Conservation (phyloP, 164 flowering plant genomes). For the Vitis rupestris region DNA sequence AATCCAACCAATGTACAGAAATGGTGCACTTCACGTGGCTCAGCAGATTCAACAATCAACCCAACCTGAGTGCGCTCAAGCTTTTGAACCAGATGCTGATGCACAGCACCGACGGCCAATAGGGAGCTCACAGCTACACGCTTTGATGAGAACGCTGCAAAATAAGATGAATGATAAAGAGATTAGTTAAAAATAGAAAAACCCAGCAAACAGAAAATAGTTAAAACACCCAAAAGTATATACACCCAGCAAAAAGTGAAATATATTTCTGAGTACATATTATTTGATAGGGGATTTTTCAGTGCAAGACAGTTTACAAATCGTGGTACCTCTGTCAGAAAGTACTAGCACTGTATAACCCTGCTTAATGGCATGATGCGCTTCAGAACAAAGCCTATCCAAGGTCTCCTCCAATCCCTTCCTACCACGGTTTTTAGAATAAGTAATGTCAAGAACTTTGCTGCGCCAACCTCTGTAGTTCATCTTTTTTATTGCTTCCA, state of each 20-base stretch:
- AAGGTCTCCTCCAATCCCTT: constrained; percentile 93
- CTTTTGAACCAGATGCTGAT: constrained; percentile 84
- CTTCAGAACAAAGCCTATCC: constrained; percentile 85
- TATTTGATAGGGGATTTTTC: too few species aligned
- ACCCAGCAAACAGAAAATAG: not conserved
- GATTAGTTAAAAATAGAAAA: not conserved
- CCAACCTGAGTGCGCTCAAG: constrained; percentile 92
- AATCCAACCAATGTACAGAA: constrained; percentile 98
- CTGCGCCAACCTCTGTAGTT: constrained; percentile 91
- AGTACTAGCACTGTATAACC: constrained; percentile 86
- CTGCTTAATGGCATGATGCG: constrained; percentile 79
- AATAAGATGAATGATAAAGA: not conserved
- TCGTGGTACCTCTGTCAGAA: constrained; percentile 86
- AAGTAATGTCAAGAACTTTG: constrained; percentile 92
- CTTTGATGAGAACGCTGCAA: constrained; percentile 77
- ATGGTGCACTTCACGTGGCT: constrained; percentile 99
- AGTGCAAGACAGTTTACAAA: not conserved
- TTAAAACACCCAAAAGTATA: too few species aligned
- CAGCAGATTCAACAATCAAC: constrained; percentile 90
- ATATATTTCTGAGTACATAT: too few species aligned
- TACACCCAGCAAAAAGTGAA: too few species aligned
- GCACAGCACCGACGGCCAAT: constrained; percentile 97
- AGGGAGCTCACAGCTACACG: constrained; percentile 98
- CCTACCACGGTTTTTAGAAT: constrained; percentile 67
- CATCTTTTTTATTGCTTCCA: constrained; percentile 94